phyloP scores from a whole-genome alignment of 306 rosid genomes.

The cucumber (Cucumis sativus) region Cucumber_9930_V3 NC_026657.2:3673501-3674000 shows the following conservation, averaged over 20 bases:
- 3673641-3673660: conserved; percentile 28
- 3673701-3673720: too few species aligned
- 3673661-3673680: conserved; percentile 26
- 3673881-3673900: conserved; percentile 21
- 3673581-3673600: conserved; percentile 19
- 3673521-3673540: conserved; percentile 54
- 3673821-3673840: conserved; percentile 23
- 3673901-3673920: background rate
- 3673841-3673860: conserved; percentile 32
- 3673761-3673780: conserved; percentile 8
- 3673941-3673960: too few species aligned
- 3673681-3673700: conserved; percentile 53
- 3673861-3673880: conserved; percentile 49
- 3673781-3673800: background rate
- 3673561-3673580: conserved; percentile 1
- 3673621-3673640: conserved; percentile 25
- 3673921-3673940: too few species aligned
- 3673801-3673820: conserved; percentile 29
- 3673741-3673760: background rate
- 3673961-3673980: too few species aligned
- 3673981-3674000: too few species aligned
- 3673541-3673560: conserved; percentile 14
- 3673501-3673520: conserved; percentile 67
- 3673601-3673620: conserved; percentile 69
- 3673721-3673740: background rate